Evolutionary conservation across 202 grass and related monocot genomes (phyloP).

Genomic region (Schoenoplectus triqueter): DNA sequence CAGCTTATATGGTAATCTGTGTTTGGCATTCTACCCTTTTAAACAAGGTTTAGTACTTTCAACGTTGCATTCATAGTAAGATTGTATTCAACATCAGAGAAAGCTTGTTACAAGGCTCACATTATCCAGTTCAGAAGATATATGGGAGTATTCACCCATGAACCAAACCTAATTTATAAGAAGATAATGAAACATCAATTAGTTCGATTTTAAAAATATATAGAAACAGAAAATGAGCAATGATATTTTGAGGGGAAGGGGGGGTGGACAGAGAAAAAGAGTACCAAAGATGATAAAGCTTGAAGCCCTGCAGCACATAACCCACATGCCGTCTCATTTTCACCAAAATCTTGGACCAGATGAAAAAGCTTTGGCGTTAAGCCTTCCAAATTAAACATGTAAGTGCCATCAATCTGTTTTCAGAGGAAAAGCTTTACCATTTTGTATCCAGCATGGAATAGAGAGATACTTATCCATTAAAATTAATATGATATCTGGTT

Average conservation of each 20-base stretch:
- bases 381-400: conserved; percentile 98
- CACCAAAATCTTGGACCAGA: conserved; percentile 75
- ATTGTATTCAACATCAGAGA: neutral
- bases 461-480: conserved; percentile 18
- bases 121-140: conserved; percentile 87
- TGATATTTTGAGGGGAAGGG: conserved; percentile 22
- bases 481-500: conserved; percentile 74
- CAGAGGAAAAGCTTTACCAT: conserved; percentile 29
- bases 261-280: conserved; percentile 17
- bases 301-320: conserved; percentile 76
- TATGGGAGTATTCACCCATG: conserved; percentile 98
- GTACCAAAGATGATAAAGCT: conserved; percentile 97
- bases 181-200: conserved; percentile 40
- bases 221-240: conserved; percentile 30
- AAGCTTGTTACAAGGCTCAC: conserved; percentile 49
- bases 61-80: neutral
- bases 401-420: conserved; percentile 77
- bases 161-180: conserved; percentile 81
- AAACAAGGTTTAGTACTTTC: neutral
- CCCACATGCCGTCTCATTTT: conserved; percentile 57
- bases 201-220: conserved; percentile 14
- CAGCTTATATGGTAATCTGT: neutral
- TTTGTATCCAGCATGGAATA: conserved; percentile 16
- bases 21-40: neutral
- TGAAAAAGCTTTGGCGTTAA: conserved; percentile 80